These are phyloP conservation scores for Decorospora gaudefroyi DNA, from an alignment of 2,329 filamentous ascomycete species.

Conservation along the genomic window DNA sequence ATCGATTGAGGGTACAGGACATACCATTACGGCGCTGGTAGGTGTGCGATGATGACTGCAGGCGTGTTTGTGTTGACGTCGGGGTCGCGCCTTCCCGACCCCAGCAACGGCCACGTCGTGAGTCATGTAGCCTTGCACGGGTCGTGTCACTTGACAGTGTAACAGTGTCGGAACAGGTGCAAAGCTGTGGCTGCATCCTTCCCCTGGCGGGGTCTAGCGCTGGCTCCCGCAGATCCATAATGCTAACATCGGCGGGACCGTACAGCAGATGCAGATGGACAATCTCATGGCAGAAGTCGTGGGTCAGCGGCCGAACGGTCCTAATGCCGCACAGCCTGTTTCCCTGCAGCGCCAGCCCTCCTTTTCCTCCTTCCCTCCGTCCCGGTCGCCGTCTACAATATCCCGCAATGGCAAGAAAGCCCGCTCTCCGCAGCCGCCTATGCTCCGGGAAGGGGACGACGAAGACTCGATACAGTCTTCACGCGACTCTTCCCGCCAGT, in stretches of 20 bases:
- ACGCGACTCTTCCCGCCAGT: slow-evolving; percentile 33
- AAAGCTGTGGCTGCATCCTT: slow-evolving; percentile 13
- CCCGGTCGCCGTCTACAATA: slow-evolving; percentile 46
- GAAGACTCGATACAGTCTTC: slow-evolving; percentile 38
- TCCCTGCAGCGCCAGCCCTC: slow-evolving; percentile 49
- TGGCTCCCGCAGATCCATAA: slow-evolving; percentile 25
- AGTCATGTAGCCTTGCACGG: slow-evolving; percentile 3
- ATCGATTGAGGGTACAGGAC: not conserved
- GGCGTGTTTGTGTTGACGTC: slow-evolving; percentile 9
- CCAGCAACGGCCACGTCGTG: slow-evolving; percentile 1
- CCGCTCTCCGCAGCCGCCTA: slow-evolving; percentile 45
- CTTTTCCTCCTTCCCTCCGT: slow-evolving; percentile 51
- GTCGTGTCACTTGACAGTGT: no score
- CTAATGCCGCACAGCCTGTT: slow-evolving; percentile 20
- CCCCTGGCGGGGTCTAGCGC: slow-evolving; percentile 30
- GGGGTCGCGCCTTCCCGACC: no score
- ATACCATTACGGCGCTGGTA: slow-evolving; percentile 6
- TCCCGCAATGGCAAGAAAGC: slow-evolving; percentile 45
- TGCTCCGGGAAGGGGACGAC: slow-evolving; percentile 42
- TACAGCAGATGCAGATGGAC: slow-evolving; percentile 29
- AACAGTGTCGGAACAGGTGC: slow-evolving; percentile 18
- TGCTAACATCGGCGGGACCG: slow-evolving; percentile 18
- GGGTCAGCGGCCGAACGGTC: slow-evolving; percentile 31
- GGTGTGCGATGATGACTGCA: slow-evolving; percentile 1
- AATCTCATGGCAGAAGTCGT: slow-evolving; percentile 42